Percentiles rank a stretch among this genome's conserved stretches.
phyloP scores from a whole-genome alignment of 805 yeast species.

The Candida sanyiensis region DNA sequence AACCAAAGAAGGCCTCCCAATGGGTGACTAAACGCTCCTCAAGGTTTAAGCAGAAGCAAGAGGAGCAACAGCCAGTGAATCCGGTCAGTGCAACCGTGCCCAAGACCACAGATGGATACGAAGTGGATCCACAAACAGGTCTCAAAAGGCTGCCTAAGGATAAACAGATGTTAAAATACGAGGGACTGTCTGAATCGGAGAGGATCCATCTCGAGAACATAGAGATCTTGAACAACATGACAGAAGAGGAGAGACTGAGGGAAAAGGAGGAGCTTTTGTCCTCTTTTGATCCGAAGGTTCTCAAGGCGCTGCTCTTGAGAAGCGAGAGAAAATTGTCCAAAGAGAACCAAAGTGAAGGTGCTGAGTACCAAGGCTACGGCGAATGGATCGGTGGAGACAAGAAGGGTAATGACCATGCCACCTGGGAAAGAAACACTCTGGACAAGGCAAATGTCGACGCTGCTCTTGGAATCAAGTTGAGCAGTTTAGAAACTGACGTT shows the following conservation, averaged over 20 bases:
- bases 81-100: no score
- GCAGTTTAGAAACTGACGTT: conserved; percentile 3
- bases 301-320: conserved; percentile 52
- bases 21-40: conserved; percentile 62
- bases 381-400: conserved; percentile 29
- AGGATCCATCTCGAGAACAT: conserved; percentile 74
- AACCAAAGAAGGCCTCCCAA: conserved; percentile 59
- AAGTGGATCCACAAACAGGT: conserved; percentile 74
- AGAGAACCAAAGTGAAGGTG: conserved; percentile 8
- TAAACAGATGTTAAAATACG: conserved; percentile 60
- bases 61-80: conserved; percentile 60
- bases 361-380: conserved; percentile 24
- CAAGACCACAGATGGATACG: conserved; percentile 66
- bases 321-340: conserved; percentile 40
- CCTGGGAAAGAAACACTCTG: conserved; percentile 20
- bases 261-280: conserved; percentile 64
- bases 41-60: conserved; percentile 95
- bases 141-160: conserved; percentile 78
- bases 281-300: conserved; percentile 62
- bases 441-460: conserved; percentile 17
- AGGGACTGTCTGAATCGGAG: conserved; percentile 52
- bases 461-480: conserved; percentile 16
- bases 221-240: conserved; percentile 54
- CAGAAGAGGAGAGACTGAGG: conserved; percentile 53
- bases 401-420: conserved; percentile 14